Percentiles rank a stretch among this genome's conserved stretches.
These are phyloP conservation scores for Microthlaspi erraticum DNA, from an alignment of 345 rosid genomes.

Conservation along the genomic window DNA sequence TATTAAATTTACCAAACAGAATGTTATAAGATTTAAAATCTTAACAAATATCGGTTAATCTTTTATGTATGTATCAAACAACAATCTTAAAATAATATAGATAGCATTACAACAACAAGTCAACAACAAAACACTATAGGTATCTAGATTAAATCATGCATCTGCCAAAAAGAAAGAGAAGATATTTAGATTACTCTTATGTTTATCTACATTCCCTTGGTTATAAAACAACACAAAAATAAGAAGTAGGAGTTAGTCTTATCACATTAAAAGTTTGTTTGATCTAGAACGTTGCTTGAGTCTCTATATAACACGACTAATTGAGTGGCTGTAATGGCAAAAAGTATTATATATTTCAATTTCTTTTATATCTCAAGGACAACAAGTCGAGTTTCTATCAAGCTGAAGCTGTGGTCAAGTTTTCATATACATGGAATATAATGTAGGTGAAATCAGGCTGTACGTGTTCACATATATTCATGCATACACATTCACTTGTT, in stretches of 20 bases:
- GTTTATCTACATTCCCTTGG: neutral
- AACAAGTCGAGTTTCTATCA: neutral
- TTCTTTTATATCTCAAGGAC: neutral
- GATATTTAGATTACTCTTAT: neutral
- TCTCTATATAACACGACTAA: neutral
- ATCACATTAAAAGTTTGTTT: slow-evolving; percentile 14
- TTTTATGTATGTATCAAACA: no score
- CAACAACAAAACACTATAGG: no score
- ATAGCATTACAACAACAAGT: no score
- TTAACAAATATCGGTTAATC: neutral
- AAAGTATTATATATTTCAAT: neutral
- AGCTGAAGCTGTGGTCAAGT: neutral
- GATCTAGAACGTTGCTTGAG: slow-evolving; percentile 12
- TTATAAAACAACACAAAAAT: neutral
- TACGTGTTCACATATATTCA: slow-evolving; percentile 11
- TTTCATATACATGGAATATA: neutral
- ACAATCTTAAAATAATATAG: no score
- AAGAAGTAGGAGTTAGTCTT: slow-evolving; percentile 29
- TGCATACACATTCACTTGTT: neutral
- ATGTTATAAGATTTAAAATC: neutral
- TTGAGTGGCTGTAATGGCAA: neutral
- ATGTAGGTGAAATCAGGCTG: neutral
- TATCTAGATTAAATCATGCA: no score
- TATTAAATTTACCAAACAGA: neutral
- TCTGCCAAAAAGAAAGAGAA: no score